Percentiles rank a stretch among this genome's conserved stretches.
Conservation (phyloP, 176 grass and related monocot species). For the Eremochloa ophiuroides region DNA sequence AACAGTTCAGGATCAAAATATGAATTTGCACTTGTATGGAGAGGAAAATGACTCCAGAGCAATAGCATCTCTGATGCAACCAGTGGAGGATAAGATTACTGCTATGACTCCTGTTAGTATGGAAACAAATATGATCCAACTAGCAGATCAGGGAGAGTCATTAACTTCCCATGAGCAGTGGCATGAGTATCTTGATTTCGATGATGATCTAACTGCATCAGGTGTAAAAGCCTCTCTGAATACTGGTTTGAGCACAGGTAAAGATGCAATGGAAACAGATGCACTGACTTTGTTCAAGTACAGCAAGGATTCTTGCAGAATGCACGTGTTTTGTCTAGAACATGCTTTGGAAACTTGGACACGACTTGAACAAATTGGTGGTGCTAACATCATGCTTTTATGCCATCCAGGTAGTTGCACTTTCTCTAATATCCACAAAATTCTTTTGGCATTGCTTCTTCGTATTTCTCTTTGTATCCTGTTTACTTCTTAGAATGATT, state of each 20-base stretch:
- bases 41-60: conserved; percentile 29
- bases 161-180: conserved; percentile 15
- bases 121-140: conserved; percentile 20
- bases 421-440: conserved; percentile 11
- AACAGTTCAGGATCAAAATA: conserved; percentile 20
- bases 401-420: conserved; percentile 82
- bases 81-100: conserved; percentile 20
- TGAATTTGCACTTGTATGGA: conserved; percentile 25
- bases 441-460: conserved; percentile 7
- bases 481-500: conserved; percentile 12
- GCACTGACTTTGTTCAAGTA: conserved; percentile 45
- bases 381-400: conserved; percentile 86
- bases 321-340: conserved; percentile 99
- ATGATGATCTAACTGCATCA: conserved; percentile 24
- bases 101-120: conserved; percentile 27
- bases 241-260: conserved; percentile 33
- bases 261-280: conserved; percentile 34
- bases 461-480: neutral
- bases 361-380: conserved; percentile 75
- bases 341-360: conserved; percentile 90
- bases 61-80: conserved; percentile 13
- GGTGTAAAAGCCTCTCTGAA: conserved; percentile 19
- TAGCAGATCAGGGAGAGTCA: conserved; percentile 27
- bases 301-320: conserved; percentile 85
- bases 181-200: conserved; percentile 29